Evolutionary conservation across 805 yeast species (phyloP), one percentile per base, ranked within the genome.

Genomic region (Saccharomycopsis fibuligera): DNA sequence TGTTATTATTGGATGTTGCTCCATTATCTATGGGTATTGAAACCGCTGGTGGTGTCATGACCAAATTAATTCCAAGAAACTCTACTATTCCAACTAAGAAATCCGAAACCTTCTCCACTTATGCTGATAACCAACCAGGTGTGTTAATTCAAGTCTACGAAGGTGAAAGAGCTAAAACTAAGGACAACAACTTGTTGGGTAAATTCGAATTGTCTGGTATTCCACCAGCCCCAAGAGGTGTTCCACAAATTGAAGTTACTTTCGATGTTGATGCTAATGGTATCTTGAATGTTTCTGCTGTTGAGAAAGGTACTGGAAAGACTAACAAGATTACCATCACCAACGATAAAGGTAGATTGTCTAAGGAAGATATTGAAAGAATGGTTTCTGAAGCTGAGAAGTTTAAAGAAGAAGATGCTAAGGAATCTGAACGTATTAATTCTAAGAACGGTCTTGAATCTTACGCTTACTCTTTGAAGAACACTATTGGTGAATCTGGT

Each of bases 151-250:
- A 89, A 78, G 97, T 90, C 59, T 90, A 74, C 63, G 96, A 90
- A 77, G 98, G 98, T 83, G 98, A 90, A 79, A 87, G 97, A 77
- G 86, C 96, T 57, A 82, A 83, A 74, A 89, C 96, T 48, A 86
- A 82, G 75, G 97, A 90, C 70, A 90, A 90, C 84, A 90, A 89
- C 81, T 71, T 90, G 69, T 82, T 90, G 64, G 98, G 97, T 79
- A 90, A 91, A 76, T 90, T 90, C 73, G 97, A 90, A 74, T 82
- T 90, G 63, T 72, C 93, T 59, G 96, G 96, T 69, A 90, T 90
- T 58, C 97, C 97, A 65, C 97, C 96, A 62, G 96, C 96, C 41
- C 96, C 96, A 74, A 88, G 96, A 76, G 97, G 97, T 80, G 95
- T 86, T 58, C 97, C 98, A 66, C 96, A 89, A 76, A 84, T 90